Evolutionary conservation across 768 basidiomycete species (phyloP).

Genomic region (Boletus subcaerulescens): DNA sequence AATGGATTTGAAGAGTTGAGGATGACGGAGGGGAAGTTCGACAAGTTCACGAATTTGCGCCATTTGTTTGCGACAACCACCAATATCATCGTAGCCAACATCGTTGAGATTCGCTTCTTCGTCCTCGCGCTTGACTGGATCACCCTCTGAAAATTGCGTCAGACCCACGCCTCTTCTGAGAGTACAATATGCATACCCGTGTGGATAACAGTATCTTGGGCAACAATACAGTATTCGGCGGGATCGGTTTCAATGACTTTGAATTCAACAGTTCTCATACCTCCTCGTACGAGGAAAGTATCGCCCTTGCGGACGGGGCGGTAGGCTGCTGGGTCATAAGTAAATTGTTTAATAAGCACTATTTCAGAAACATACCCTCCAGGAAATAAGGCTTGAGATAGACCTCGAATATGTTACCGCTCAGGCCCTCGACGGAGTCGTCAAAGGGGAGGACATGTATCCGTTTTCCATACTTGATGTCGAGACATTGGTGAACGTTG

Average conservation of each 20-base stretch:
- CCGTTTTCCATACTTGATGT: slow-evolving; percentile 99
- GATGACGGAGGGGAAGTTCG: slow-evolving; percentile 95
- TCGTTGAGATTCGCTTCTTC: slow-evolving; percentile 96
- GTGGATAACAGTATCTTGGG: slow-evolving; percentile 97
- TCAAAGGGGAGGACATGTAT: slow-evolving; percentile 97
- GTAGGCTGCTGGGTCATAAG: slow-evolving; percentile 54
- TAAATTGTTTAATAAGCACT: not conserved
- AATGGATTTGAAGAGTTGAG: slow-evolving; percentile 99
- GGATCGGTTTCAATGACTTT: slow-evolving; percentile 99
- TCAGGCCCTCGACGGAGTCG: slow-evolving; percentile 96
- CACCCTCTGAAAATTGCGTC: slow-evolving; percentile 66
- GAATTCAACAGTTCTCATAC: slow-evolving; percentile 98
- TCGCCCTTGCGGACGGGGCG: slow-evolving; percentile 96
- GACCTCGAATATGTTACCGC: slow-evolving; percentile 98
- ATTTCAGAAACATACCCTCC: slow-evolving; percentile 55
- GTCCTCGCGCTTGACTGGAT: slow-evolving; percentile 97
- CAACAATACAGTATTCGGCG: slow-evolving; percentile 97
- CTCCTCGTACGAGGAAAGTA: slow-evolving; percentile 98
- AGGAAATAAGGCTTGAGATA: slow-evolving; percentile 99
- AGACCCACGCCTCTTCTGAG: not conserved
- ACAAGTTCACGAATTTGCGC: slow-evolving; percentile 99
- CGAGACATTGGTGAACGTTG: slow-evolving; percentile 92
- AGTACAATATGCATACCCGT: slow-evolving; percentile 47
- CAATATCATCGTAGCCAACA: slow-evolving; percentile 99
- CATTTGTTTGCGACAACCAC: slow-evolving; percentile 99